phyloP scores from a whole-genome alignment of 805 yeast species.

The Metschnikowia koreensis region DNA sequence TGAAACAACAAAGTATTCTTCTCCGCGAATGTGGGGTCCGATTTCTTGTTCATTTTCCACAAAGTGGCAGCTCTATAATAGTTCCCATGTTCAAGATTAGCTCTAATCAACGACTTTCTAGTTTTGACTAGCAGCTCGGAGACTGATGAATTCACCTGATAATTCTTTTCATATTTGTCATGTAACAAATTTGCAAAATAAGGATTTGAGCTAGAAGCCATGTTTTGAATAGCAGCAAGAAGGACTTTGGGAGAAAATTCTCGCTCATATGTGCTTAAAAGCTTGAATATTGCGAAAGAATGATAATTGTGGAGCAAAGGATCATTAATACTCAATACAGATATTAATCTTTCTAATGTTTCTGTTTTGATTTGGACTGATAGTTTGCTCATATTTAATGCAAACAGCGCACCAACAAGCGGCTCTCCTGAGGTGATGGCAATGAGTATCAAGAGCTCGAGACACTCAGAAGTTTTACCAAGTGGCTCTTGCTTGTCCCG shows the following conservation, averaged over 20 bases:
- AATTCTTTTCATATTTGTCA: slow-evolving; percentile 4
- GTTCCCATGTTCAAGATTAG: slow-evolving; percentile 17
- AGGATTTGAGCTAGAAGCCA: slow-evolving; percentile 12
- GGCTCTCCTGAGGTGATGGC: slow-evolving; percentile 12
- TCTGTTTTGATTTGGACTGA: slow-evolving; percentile 4
- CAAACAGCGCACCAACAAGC: slow-evolving; percentile 14
- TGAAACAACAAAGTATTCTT: slow-evolving; percentile 1
- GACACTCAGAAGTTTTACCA: neutral
- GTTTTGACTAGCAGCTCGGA: neutral
- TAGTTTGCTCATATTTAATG: neutral
- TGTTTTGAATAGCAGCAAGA: slow-evolving; percentile 9
- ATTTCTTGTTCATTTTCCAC: slow-evolving; percentile 16
- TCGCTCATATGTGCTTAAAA: slow-evolving; percentile 1
- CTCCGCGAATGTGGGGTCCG: slow-evolving; percentile 4
- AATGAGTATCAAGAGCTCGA: slow-evolving; percentile 2
- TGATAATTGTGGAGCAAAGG: slow-evolving; percentile 13
- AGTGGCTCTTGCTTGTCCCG: neutral
- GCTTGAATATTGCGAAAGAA: slow-evolving; percentile 12
- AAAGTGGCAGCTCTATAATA: slow-evolving; percentile 14
- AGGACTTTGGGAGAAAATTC: neutral
- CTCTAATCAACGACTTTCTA: slow-evolving; percentile 8
- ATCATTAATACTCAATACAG: slow-evolving; percentile 10
- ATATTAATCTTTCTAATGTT: slow-evolving; percentile 7
- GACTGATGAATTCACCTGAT: neutral
- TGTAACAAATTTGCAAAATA: slow-evolving; percentile 21